Percentiles rank a stretch among this genome's conserved stretches.
phyloP scores from a whole-genome alignment of 345 rosid genomes.

The Gynandropsis gynandra region DNA sequence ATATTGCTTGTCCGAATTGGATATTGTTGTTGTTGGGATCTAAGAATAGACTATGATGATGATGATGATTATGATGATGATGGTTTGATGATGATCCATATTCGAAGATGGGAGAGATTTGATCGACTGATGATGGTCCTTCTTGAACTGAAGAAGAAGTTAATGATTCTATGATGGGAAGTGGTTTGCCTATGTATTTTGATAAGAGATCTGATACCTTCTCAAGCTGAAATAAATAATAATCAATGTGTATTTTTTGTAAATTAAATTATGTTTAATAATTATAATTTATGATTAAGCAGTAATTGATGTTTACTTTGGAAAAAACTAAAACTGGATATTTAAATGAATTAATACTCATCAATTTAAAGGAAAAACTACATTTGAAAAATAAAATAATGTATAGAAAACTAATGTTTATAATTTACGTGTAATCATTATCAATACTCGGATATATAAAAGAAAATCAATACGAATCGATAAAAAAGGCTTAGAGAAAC shows the following conservation, averaged over 20 bases:
- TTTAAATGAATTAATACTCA: too few relatives aligned
- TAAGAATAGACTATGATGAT: background rate
- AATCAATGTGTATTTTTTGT: background rate
- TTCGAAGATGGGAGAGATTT: slow-evolving; percentile 10
- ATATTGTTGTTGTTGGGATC: slow-evolving; percentile 3
- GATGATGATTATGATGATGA: background rate
- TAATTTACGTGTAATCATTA: too few relatives aligned
- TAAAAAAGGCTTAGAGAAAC: too few relatives aligned
- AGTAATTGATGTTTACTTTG: too few relatives aligned
- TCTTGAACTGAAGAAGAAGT: background rate
- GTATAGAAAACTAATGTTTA: too few relatives aligned
- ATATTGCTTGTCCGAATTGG: slow-evolving; percentile 2
- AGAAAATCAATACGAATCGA: too few relatives aligned
- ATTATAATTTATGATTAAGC: too few relatives aligned
- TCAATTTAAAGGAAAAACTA: too few relatives aligned
- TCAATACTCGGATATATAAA: too few relatives aligned
- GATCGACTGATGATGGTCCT: background rate
- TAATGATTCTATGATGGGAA: slow-evolving; percentile 17
- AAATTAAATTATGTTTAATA: too few relatives aligned
- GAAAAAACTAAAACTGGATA: too few relatives aligned
- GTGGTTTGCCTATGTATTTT: slow-evolving; percentile 32
- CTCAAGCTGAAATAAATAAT: slow-evolving; percentile 34
- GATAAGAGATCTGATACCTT: slow-evolving; percentile 28
- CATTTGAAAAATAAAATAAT: too few relatives aligned
- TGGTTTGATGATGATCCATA: background rate